These are phyloP conservation scores for Dovyalis caffra DNA, from an alignment of 345 rosid genomes.

Conservation along the genomic window DNA sequence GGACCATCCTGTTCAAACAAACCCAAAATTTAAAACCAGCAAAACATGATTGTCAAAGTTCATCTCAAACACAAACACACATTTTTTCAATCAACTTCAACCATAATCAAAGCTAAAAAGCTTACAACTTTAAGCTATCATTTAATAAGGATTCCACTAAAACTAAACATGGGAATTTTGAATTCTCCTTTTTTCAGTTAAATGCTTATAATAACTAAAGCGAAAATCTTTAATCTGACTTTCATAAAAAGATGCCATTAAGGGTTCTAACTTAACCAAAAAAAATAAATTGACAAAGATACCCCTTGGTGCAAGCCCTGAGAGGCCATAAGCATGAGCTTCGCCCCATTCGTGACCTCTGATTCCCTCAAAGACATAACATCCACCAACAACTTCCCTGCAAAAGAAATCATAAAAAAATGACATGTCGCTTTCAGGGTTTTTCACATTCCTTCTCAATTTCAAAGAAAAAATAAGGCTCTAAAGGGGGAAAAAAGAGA, in stretches of 20 bases:
- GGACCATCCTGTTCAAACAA: slow-evolving; percentile 65
- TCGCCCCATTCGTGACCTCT: slow-evolving; percentile 62
- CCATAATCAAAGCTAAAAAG: neutral
- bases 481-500: too few relatives aligned
- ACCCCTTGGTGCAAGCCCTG: slow-evolving; percentile 98
- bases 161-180: too few relatives aligned
- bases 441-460: neutral
- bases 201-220: too few relatives aligned
- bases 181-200: too few relatives aligned
- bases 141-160: too few relatives aligned
- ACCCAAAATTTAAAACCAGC: slow-evolving; percentile 7
- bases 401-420: slow-evolving; percentile 2
- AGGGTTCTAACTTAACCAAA: too few relatives aligned
- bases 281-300: slow-evolving; percentile 1
- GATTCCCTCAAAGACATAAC: slow-evolving; percentile 59
- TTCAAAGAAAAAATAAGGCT: neutral
- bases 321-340: slow-evolving; percentile 85
- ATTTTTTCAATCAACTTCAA: neutral
- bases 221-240: too few relatives aligned
- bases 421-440: neutral
- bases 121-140: neutral
- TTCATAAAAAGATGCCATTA: too few relatives aligned
- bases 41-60: neutral
- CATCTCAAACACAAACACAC: too few relatives aligned
- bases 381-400: slow-evolving; percentile 81